Base-by-base conservation (phyloP, 164 flowering plant genomes). In the Nelumbo lutea region DNA sequence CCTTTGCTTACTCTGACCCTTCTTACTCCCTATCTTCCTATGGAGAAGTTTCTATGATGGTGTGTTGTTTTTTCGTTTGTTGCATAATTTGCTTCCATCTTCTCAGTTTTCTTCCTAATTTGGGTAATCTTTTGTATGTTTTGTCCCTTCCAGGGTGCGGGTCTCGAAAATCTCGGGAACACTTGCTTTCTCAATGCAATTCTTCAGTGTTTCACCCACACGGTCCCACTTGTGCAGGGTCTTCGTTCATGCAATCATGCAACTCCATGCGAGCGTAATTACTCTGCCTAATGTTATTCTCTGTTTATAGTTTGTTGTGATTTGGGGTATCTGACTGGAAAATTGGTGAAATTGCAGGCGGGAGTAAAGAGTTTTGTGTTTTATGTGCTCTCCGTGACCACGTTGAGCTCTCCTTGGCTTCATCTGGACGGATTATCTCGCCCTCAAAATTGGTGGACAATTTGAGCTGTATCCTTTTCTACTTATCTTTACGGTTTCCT, bases 151-250 rank as follows among this genome's bases (percentile, higher is more conserved):
- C 75, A 89, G 91, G 98, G 96, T 6, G 90, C 97, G 0, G 98
- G 96, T 43, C 81, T 94, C 9, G 67, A 1, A 5, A 94, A 94
- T 81, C 64, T 90, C 14, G 98, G 98, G 1, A 88, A 90, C 70
- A 90, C 97, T 2, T 94, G 98, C 74, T 94, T 90, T 73, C 69
- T 91, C 3, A 91, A 91, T 71, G 80, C 92, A 0, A 72, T 94
- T 3, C 66, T 94, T 67, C 98, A 94, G 64, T 90, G 97, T 77
- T 84, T 91, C 62, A 87, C 89, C 0, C 96, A 94, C 57, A 87
- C 96, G 5, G 95, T 85, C 43, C 88, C 89, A 0, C 72, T 94
- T 13, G 80, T 91, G n/a, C 67, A 81, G 74, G 83, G 81, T 42
- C 78, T 94, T 63, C 79, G 78, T 6, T 71, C 84, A 10, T 75